Evolutionary conservation across 83 land plant species (phyloP).

Genomic region (Diphasiastrum complanatum): DNA sequence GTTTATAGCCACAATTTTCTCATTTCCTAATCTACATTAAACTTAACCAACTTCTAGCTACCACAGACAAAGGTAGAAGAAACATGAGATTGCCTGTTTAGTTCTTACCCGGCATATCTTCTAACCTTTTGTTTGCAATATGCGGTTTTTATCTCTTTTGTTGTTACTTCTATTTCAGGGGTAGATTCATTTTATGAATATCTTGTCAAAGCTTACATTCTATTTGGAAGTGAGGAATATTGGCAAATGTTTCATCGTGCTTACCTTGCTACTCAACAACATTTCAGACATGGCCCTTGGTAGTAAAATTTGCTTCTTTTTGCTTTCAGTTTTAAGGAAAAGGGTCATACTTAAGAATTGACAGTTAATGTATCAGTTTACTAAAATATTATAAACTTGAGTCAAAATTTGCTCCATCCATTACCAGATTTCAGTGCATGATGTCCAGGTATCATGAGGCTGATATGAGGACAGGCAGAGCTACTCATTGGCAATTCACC

Average conservation of each 20-base stretch:
- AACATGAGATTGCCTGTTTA: too few species aligned
- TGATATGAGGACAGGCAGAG: constrained; percentile 77
- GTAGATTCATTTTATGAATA: constrained; percentile 93
- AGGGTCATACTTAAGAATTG: background rate
- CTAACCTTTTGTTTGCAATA: too few species aligned
- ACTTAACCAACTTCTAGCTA: too few species aligned
- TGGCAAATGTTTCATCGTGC: constrained; percentile 89
- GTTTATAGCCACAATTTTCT: too few species aligned
- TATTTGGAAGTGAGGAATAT: constrained; percentile 70
- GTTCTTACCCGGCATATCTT: too few species aligned
- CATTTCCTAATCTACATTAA: too few species aligned
- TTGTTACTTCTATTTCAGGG: too few species aligned
- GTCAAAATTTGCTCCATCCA: background rate
- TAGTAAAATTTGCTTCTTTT: constrained; percentile 13
- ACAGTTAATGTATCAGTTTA: too few species aligned
- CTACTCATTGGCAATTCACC: constrained; percentile 91
- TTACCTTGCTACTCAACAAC: constrained; percentile 72
- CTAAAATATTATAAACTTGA: too few species aligned
- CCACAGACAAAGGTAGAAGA: too few species aligned
- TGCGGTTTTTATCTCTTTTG: too few species aligned
- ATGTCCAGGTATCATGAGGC: constrained; percentile 78
- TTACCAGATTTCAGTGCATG: background rate
- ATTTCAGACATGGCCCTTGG: constrained; percentile 86
- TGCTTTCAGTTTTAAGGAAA: background rate
- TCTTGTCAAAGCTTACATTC: constrained; percentile 67